A percentile compares a stretch with the other conserved stretches of the same genome.
phyloP scores from a whole-genome alignment of 1,284 basidiomycete species.

The Moesziomyces globuligerus region DNA sequence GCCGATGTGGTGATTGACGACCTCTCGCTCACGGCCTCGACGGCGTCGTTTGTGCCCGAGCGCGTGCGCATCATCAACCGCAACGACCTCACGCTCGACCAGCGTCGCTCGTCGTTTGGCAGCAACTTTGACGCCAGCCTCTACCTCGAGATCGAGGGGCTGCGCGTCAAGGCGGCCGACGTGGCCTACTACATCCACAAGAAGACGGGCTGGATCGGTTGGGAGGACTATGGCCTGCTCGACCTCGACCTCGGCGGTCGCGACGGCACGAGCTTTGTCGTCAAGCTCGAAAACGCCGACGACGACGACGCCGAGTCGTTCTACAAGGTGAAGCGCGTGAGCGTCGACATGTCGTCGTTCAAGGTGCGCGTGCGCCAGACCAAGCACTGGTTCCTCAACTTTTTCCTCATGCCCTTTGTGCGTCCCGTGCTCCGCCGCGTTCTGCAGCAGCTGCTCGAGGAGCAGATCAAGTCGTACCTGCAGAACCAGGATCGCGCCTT shows the following conservation, averaged over 20 bases:
- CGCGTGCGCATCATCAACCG: conserved; percentile 68
- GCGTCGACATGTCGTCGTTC: conserved; percentile 68
- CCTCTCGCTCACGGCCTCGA: conserved; percentile 67
- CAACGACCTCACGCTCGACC: conserved; percentile 69
- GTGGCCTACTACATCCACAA: conserved; percentile 70
- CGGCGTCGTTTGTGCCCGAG: conserved; percentile 70
- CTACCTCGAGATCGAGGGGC: conserved; percentile 68
- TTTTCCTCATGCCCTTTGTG: conserved; percentile 62
- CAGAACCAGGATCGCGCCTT: conserved; percentile 60
- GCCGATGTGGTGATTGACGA: conserved; percentile 69
- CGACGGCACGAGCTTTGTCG: conserved; percentile 69
- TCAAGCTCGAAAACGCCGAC: conserved; percentile 69
- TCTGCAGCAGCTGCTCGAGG: conserved; percentile 67
- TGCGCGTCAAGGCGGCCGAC: conserved; percentile 69
- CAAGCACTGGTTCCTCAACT: conserved; percentile 61
- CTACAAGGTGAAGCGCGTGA: conserved; percentile 70
- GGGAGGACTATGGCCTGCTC: conserved; percentile 70
- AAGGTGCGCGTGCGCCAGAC: conserved; percentile 56
- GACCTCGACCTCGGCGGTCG: conserved; percentile 69
- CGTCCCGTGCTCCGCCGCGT: conserved; percentile 48
- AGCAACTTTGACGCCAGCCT: conserved; percentile 69
- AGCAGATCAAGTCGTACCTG: conserved; percentile 61
- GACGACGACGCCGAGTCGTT: conserved; percentile 70
- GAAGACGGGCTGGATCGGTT: conserved; percentile 66
- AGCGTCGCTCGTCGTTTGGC: conserved; percentile 69